Conservation (phyloP, 2,329 filamentous ascomycete genomes). For the Phyllachora maydis region DNA sequence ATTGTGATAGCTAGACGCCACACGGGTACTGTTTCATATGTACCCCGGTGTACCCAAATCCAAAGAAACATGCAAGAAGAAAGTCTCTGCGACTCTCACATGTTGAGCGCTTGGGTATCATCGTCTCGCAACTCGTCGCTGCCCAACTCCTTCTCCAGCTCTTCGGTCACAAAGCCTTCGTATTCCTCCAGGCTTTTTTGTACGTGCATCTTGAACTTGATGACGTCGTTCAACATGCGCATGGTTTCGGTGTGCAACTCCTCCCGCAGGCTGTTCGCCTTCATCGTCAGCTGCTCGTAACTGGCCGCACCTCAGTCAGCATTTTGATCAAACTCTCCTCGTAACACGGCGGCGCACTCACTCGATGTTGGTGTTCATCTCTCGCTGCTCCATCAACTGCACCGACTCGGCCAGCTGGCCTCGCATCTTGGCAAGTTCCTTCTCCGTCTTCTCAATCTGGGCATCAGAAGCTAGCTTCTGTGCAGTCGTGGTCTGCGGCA, state of each 20-base stretch:
- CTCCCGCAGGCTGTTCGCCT: conserved; percentile 69
- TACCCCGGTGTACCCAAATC: too few species aligned
- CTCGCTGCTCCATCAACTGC: conserved; percentile 78
- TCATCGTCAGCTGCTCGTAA: conserved; percentile 80
- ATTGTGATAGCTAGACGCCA: too few species aligned
- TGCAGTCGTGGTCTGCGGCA: conserved; percentile 58
- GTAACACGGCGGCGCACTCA: too few species aligned
- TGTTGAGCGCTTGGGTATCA: conserved; percentile 29
- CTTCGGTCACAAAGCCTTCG: conserved; percentile 79
- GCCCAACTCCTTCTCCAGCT: conserved; percentile 72
- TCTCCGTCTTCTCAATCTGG: conserved; percentile 97
- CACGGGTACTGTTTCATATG: too few species aligned
- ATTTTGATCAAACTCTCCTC: too few species aligned
- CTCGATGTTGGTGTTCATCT: conserved; percentile 96
- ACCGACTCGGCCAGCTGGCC: conserved; percentile 67
- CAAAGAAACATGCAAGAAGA: conserved; percentile 1
- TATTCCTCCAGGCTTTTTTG: conserved; percentile 88
- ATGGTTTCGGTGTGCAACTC: conserved; percentile 96
- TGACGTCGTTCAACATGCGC: conserved; percentile 87
- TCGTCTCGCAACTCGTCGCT: conserved; percentile 30
- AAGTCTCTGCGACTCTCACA: conserved; percentile 12
- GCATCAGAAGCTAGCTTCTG: conserved; percentile 79
- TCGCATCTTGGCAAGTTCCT: conserved; percentile 87
- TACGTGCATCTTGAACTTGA: conserved; percentile 95
- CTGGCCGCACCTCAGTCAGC: conserved; percentile 18